Percentiles rank a stretch among this genome's conserved stretches.
phyloP scores from a whole-genome alignment of 345 rosid genomes.

The Tarenaya hassleriana region DNA sequence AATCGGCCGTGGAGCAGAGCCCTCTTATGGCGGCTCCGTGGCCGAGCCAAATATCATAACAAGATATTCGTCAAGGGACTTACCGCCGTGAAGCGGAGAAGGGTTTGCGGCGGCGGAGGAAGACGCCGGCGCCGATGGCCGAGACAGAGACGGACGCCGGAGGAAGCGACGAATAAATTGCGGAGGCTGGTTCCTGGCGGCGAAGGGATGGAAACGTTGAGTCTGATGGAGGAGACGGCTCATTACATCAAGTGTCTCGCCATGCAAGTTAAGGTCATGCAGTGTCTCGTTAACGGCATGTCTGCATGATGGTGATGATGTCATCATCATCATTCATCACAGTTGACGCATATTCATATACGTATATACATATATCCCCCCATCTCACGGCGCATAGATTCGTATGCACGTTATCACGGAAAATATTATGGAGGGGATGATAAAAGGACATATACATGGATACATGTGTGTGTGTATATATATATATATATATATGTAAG shows the following conservation, averaged over 20 bases:
- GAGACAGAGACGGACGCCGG: constrained; percentile 11
- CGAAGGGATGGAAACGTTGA: constrained; percentile 26
- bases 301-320: constrained; percentile 19
- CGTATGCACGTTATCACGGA: too few species aligned
- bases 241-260: constrained; percentile 33
- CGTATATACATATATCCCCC: background rate
- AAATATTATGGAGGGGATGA: constrained; percentile 10
- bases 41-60: constrained; percentile 9
- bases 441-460: constrained; percentile 16
- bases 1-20: constrained; percentile 27
- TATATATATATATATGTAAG: constrained; percentile 30
- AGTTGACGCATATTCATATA: constrained; percentile 15
- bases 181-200: constrained; percentile 33
- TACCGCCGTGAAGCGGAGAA: background rate
- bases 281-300: constrained; percentile 26
- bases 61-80: background rate
- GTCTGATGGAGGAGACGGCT: constrained; percentile 32
- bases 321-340: constrained; percentile 8
- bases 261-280: constrained; percentile 33
- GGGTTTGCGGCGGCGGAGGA: constrained; percentile 16
- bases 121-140: background rate
- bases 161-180: constrained; percentile 16
- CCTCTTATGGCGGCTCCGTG: constrained; percentile 19
- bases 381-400: too few species aligned
- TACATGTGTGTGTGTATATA: constrained; percentile 9